phyloP scores from a whole-genome alignment of 441 rosid species.

The Gossypium gossypioides region DNA sequence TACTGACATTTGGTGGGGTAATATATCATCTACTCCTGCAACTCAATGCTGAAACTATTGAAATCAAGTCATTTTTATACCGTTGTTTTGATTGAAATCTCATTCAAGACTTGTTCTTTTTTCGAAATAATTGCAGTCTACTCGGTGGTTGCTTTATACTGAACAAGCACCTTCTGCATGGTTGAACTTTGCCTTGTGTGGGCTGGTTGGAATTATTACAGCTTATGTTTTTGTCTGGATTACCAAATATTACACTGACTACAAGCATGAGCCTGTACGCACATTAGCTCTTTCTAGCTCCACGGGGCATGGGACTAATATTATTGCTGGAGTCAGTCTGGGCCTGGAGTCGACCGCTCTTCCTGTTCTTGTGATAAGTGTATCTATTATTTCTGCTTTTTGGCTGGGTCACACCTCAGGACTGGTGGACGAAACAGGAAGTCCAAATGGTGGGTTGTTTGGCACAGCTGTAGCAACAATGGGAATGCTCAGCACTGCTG shows the following conservation, averaged over 20 bases:
- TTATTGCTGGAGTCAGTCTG: conserved; percentile 95
- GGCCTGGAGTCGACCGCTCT: conserved; percentile 96
- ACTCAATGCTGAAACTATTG: not conserved
- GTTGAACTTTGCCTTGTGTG: conserved; percentile 88
- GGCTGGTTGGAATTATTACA: conserved; percentile 89
- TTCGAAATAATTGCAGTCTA: conserved; percentile 49
- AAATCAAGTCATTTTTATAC: conserved; percentile 3
- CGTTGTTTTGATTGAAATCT: conserved; percentile 13
- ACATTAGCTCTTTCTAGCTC: conserved; percentile 89
- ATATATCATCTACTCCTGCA: conserved; percentile 23
- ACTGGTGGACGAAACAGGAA: conserved; percentile 76
- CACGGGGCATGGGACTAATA: conserved; percentile 96
- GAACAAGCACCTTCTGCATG: conserved; percentile 97
- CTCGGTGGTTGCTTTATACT: conserved; percentile 94
- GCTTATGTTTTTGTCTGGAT: conserved; percentile 87
- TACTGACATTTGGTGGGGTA: conserved; percentile 81
- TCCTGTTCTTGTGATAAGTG: conserved; percentile 87
- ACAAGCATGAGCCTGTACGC: conserved; percentile 93
- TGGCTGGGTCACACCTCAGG: conserved; percentile 98
- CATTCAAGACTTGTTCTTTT: conserved; percentile 18
- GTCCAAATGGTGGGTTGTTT: conserved; percentile 84
- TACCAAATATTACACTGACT: conserved; percentile 92
- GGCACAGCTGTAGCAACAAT: conserved; percentile 99
- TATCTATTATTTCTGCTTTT: conserved; percentile 69
- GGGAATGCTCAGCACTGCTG: conserved; percentile 99